These are phyloP conservation scores for Ophiocordyceps unilateralis DNA, from an alignment of 2,329 filamentous ascomycete genomes.

Conservation along the genomic window DNA sequence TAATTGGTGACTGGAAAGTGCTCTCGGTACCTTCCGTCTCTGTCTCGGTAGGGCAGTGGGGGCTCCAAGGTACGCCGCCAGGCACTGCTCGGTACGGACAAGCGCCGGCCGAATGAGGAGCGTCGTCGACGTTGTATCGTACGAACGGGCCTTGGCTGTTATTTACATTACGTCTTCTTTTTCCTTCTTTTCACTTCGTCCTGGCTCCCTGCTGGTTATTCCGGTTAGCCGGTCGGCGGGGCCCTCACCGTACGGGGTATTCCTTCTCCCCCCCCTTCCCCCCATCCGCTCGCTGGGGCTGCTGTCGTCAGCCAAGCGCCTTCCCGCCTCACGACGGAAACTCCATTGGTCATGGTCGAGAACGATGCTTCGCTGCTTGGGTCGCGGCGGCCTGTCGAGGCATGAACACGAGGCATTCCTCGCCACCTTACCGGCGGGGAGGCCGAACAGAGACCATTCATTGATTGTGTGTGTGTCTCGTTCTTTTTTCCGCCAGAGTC, in stretches of 20 bases:
- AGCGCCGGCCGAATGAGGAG: neutral
- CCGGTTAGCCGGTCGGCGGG: too few relatives aligned
- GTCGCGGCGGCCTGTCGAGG: neutral
- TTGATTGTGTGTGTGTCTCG: neutral
- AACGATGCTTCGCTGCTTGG: neutral
- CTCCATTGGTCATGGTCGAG: neutral
- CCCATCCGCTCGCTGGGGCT: too few relatives aligned
- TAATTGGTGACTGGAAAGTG: neutral
- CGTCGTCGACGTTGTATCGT: neutral
- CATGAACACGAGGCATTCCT: neutral
- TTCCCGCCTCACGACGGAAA: neutral
- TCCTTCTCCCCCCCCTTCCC: too few relatives aligned
- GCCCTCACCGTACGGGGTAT: too few relatives aligned
- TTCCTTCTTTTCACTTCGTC: neutral
- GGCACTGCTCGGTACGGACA: neutral
- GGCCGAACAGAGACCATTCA: neutral
- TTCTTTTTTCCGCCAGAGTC: neutral
- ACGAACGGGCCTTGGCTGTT: neutral
- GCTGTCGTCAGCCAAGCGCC: neutral
- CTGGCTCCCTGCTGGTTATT: neutral
- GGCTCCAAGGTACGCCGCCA: neutral
- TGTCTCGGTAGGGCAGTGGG: neutral
- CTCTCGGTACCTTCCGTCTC: neutral
- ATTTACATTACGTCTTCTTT: neutral
- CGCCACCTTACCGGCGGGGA: too few relatives aligned